Conservation (phyloP, 202 grass and related monocot genomes). For the Schoenoplectus triqueter region DNA sequence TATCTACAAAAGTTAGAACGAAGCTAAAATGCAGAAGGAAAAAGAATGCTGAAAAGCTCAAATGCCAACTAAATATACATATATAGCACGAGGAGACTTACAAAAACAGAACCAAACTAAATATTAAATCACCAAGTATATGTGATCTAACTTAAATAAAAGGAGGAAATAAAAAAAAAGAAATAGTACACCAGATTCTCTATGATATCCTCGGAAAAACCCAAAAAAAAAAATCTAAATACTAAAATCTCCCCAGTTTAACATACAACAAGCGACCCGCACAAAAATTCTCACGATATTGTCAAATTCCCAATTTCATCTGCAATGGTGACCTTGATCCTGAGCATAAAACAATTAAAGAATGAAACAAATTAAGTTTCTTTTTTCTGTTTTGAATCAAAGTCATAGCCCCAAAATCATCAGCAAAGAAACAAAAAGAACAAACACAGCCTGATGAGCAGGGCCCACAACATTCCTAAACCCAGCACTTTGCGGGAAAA, state of each 20-base stretch:
- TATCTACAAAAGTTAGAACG: not conserved
- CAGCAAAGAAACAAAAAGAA: slow-evolving; percentile 46
- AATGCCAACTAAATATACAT: slow-evolving; percentile 29
- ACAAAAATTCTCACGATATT: slow-evolving; percentile 22
- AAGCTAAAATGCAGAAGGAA: not conserved
- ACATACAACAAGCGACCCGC: slow-evolving; percentile 17
- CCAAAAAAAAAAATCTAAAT: slow-evolving; percentile 15
- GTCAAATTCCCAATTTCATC: not conserved
- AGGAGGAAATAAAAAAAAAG: not conserved
- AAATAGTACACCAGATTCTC: slow-evolving; percentile 8
- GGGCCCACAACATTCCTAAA: slow-evolving; percentile 41
- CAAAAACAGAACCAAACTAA: slow-evolving; percentile 28
- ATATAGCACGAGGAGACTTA: slow-evolving; percentile 26
- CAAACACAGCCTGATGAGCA: slow-evolving; percentile 39
- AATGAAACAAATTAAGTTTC: slow-evolving; percentile 43
- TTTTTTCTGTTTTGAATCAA: slow-evolving; percentile 27
- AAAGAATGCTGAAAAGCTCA: slow-evolving; percentile 8
- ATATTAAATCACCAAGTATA: slow-evolving; percentile 38
- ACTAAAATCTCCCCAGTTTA: slow-evolving; percentile 23
- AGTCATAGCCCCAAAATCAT: slow-evolving; percentile 40
- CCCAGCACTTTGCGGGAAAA: slow-evolving; percentile 51
- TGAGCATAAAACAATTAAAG: slow-evolving; percentile 36
- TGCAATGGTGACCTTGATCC: slow-evolving; percentile 3
- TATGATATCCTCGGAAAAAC: slow-evolving; percentile 5
- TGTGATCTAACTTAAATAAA: slow-evolving; percentile 26